Evolutionary conservation across 2,329 filamentous ascomycete genomes (phyloP).

Genomic region (Cladosporium sp.): DNA sequence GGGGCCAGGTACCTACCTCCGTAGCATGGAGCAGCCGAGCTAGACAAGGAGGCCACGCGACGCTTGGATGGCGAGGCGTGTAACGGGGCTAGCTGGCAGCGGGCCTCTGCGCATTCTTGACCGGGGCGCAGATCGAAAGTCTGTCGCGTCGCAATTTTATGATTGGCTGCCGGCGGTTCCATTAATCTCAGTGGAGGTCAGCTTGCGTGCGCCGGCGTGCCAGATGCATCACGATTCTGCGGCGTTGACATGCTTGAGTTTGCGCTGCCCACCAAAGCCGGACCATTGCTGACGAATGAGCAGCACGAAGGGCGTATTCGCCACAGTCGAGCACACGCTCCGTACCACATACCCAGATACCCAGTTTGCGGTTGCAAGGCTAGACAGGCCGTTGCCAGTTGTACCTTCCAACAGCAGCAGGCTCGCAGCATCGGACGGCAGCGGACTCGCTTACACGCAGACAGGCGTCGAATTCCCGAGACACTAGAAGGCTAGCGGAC

Average conservation of each 20-base stretch:
- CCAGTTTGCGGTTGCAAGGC: constrained; percentile 3
- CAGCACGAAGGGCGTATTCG: neutral
- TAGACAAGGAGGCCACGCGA: constrained; percentile 14
- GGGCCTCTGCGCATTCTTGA: constrained; percentile 6
- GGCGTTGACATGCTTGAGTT: neutral
- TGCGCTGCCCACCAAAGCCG: constrained; percentile 2
- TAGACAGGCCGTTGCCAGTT: neutral
- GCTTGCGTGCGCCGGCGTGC: constrained; percentile 13
- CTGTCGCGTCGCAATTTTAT: constrained; percentile 2
- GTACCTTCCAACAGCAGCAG: constrained; percentile 6
- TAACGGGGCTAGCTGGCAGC: neutral
- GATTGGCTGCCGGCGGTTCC: constrained; percentile 13
- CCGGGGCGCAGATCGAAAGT: constrained; percentile 12
- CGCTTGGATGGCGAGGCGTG: constrained; percentile 17
- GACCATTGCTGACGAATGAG: neutral
- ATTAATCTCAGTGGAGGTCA: constrained; percentile 19
- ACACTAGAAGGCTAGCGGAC: constrained; percentile 3
- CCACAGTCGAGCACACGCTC: neutral
- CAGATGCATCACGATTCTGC: constrained; percentile 1
- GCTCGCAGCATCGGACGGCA: constrained; percentile 2
- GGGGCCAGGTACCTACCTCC: neutral
- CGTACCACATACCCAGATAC: constrained; percentile 3
- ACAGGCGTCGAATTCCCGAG: constrained; percentile 9
- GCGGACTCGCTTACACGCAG: constrained; percentile 11
- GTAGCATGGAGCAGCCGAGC: neutral